phyloP scores from a whole-genome alignment of 2,329 filamentous ascomycete genomes.

The Pseudogymnoascus sp. region DNA sequence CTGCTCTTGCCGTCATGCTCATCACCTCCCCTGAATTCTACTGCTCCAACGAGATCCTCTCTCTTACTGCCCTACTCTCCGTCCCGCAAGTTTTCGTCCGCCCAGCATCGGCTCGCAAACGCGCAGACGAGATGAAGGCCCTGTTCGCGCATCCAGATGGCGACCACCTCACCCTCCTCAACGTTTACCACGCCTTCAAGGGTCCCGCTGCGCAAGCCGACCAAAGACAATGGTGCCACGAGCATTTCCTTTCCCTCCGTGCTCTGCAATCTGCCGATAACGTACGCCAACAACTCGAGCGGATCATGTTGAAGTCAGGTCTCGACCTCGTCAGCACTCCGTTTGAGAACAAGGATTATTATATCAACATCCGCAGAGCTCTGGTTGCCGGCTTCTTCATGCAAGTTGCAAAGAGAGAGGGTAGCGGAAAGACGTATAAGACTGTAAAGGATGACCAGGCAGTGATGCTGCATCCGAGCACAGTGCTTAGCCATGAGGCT shows the following conservation, averaged over 20 bases:
- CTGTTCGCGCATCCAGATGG: slow-evolving; percentile 89
- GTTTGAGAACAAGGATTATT: slow-evolving; percentile 95
- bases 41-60: slow-evolving; percentile 97
- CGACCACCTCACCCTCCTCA: slow-evolving; percentile 91
- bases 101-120: slow-evolving; percentile 75
- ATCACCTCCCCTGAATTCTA: slow-evolving; percentile 97
- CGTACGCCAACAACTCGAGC: slow-evolving; percentile 81
- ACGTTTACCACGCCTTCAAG: slow-evolving; percentile 98
- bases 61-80: slow-evolving; percentile 85
- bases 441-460: slow-evolving; percentile 96
- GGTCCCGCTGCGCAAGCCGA: slow-evolving; percentile 61
- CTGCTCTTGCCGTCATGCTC: slow-evolving; percentile 91
- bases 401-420: slow-evolving; percentile 95
- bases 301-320: slow-evolving; percentile 92
- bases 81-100: slow-evolving; percentile 92
- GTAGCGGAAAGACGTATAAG: slow-evolving; percentile 79
- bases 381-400: slow-evolving; percentile 97
- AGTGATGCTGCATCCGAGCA: slow-evolving; percentile 88
- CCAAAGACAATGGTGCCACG: slow-evolving; percentile 87
- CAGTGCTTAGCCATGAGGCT: slow-evolving; percentile 77
- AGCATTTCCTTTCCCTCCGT: slow-evolving; percentile 88
- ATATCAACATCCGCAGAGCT: slow-evolving; percentile 90
- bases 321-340: slow-evolving; percentile 81
- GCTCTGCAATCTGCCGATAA: slow-evolving; percentile 90
- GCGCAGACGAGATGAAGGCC: slow-evolving; percentile 95